phyloP scores from a whole-genome alignment of 768 basidiomycete species.

The Russula foetens region DNA sequence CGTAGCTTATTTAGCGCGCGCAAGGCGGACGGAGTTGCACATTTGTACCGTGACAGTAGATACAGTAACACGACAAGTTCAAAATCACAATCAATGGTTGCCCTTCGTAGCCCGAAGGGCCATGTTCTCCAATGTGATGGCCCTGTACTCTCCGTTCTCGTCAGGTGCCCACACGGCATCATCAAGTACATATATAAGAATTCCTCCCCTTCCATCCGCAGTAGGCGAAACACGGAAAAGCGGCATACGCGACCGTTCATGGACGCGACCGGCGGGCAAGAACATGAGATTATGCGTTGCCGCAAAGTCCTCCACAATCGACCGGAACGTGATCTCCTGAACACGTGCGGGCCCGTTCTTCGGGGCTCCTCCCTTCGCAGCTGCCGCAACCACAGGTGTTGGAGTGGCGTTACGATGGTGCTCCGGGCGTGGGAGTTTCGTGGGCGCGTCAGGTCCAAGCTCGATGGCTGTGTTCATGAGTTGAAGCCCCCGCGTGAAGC shows the following conservation, averaged over 20 bases:
- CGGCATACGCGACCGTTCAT: conserved; percentile 82
- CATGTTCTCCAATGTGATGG: conserved; percentile 86
- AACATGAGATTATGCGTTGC: conserved; percentile 83
- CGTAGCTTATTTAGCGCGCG: no score
- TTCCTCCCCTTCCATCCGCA: conserved; percentile 77
- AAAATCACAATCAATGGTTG: neutral
- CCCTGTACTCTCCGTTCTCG: conserved; percentile 57
- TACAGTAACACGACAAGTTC: neutral
- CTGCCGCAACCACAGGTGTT: conserved; percentile 23
- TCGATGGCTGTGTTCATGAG: conserved; percentile 93
- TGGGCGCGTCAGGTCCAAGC: conserved; percentile 69
- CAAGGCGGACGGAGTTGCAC: no score
- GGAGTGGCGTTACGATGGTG: conserved; percentile 36
- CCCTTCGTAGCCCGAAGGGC: conserved; percentile 45
- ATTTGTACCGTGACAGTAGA: neutral
- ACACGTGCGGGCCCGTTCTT: conserved; percentile 41
- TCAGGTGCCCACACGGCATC: conserved; percentile 87
- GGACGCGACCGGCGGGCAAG: conserved; percentile 78
- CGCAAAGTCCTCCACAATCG: conserved; percentile 87
- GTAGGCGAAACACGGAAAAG: conserved; percentile 74
- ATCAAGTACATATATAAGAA: conserved; percentile 84
- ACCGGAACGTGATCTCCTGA: conserved; percentile 86
- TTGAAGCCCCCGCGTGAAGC: conserved; percentile 84
- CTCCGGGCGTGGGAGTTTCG: conserved; percentile 60
- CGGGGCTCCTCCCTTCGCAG: conserved; percentile 30